These are phyloP conservation scores for Microcyclospora tardicrescens DNA, from an alignment of 2,329 filamentous ascomycete species.

Conservation along the genomic window DNA sequence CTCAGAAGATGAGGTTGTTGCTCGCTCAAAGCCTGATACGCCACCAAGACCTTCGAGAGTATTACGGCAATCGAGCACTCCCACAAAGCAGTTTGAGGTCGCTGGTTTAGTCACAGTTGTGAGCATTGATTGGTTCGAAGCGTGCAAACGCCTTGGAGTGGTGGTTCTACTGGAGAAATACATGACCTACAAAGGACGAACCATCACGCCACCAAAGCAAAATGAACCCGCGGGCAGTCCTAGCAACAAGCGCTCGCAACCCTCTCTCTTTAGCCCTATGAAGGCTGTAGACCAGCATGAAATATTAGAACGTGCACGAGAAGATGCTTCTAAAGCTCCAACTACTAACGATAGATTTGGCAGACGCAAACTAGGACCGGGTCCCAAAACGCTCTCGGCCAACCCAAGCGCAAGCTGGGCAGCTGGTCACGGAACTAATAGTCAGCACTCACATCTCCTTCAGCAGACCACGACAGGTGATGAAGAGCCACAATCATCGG, in stretches of 20 bases:
- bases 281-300: conserved; percentile 15
- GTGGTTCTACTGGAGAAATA: conserved; percentile 37
- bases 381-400: conserved; percentile 1
- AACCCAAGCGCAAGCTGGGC: conserved; percentile 14
- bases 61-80: too few relatives aligned
- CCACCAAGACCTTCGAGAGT: too few relatives aligned
- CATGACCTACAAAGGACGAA: conserved; percentile 39
- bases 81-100: too few relatives aligned
- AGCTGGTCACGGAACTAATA: conserved; percentile 18
- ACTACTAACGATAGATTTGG: conserved; percentile 12
- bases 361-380: conserved; percentile 12
- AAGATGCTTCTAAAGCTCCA: conserved; percentile 16
- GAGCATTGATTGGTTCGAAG: conserved; percentile 41
- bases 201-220: conserved; percentile 23
- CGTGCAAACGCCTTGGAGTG: conserved; percentile 31
- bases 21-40: background rate
- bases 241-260: conserved; percentile 1
- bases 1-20: conserved; percentile 19
- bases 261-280: conserved; percentile 1
- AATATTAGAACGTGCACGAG: conserved; percentile 42
- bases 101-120: conserved; percentile 32
- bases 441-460: conserved; percentile 36
- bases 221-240: conserved; percentile 2
- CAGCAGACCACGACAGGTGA: conserved; percentile 68
- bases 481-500: conserved; percentile 38